Evolutionary conservation across 2,329 filamentous ascomycete species (phyloP), one percentile per base, ranked within the genome.

Genomic region (Coniochaeta sp.): DNA sequence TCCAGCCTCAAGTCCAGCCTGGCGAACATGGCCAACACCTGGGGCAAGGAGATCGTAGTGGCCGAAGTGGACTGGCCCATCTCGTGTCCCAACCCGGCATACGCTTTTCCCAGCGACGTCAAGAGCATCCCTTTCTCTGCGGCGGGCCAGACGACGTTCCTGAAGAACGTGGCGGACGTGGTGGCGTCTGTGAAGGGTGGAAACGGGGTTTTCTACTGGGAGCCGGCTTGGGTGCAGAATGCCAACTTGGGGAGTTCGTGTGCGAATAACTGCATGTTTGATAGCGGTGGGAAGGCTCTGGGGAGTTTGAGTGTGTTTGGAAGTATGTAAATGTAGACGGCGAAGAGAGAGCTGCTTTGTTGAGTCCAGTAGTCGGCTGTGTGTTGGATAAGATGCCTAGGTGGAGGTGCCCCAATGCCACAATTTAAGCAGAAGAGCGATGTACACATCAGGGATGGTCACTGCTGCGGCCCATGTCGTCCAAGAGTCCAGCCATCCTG

Each of bases 61-160:
- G 83, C 82, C 0, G 86, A 90, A 67, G 84, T 80, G 0, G 72
- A 89, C 67, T 90, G 85, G 85, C 86, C 86, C 0, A 78, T 73
- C 0, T 74, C 72, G 2, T 89, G 86, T 61, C 75, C 82, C 0
- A 75, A 70, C 16, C 82, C 84, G 0, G 67, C 63, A 1, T 79
- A 79, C 55, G 56, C 71, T 0, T 88, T 87, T 62, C 85, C 85
- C 0, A 69, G 71, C 12, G 84, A 87, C 58, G 65, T 83, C 8
- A 71, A 62, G 47, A 70, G 60, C 51, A 85, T 89, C 52, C 82
- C 85, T 0, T 81, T 86, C 57, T 81, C 77, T 3, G 78, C 75
- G 0, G 79, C 72, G 0, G 86, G 86, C 0, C 86, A 89, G 71
- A 67, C 69, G 1, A 73, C 71, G 2, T 89, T 82, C 66, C 66